Base-by-base conservation (phyloP, 1,284 basidiomycete genomes). In the Gymnopus androsaceus region DNA sequence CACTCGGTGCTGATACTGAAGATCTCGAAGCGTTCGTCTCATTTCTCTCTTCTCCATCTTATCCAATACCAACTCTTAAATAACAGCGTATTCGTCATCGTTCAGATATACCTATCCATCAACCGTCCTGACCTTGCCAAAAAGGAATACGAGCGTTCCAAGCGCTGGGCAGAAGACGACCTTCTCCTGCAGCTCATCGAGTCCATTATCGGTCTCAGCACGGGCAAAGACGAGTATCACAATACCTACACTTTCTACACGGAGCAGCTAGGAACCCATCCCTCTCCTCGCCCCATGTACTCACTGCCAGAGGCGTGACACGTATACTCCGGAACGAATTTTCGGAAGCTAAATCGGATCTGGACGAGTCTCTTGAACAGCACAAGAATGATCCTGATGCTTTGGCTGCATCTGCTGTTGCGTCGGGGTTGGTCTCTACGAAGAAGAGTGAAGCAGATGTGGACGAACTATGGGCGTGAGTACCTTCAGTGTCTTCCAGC, bases 131-230 rank as follows among this genome's bases (percentile, higher is more conserved):
- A 93, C 72, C 82, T 94, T 37, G 94, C 94, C n/a, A 87, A 86
- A 71, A 88, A 87, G 67, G 87, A 92, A 63, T 90, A 92, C 67
- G 85, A 88, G 42, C 79, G 84, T 15, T 89, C 92, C 12, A 91
- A 94, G 72, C 81, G 80, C 53, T 91, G 88, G 80, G 91, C 91
- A 3, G 93, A 94, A 67, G 95, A 97, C 70, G 89, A 94, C 63
- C 82, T 94, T 33, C 82, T 97, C 30, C 79, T 97, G 14, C 94
- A 96, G 69, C 81, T 91, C 62, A 92, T 95, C 60, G 93, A 96
- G 74, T 91, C 94, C 8, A 87, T 86, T 59, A 89, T 97, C 57
- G 88, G 88, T 12, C 82, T 97, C 56, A 84, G 86, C 48, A 89
- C 90, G 1, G 92, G 91, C 17, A 81, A 87, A 59, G 85, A 93